Conservation (phyloP, 1,284 basidiomycete species). For the Porogramme epimiltina region DNA sequence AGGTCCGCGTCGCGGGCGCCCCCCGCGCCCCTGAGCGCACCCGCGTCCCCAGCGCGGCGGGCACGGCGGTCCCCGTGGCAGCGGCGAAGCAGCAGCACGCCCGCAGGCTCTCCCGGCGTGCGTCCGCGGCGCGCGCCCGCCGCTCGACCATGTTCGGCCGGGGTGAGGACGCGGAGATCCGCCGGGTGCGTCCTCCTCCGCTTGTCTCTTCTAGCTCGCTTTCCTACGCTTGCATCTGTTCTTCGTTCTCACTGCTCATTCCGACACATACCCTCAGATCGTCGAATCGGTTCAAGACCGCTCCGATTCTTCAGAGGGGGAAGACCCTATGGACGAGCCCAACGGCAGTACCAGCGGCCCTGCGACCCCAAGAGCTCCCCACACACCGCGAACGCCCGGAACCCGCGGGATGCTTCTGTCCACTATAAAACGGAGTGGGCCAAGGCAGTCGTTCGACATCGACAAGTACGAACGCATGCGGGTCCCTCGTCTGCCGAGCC, state of each 20-base stretch:
- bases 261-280: constrained; percentile 14
- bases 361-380: no score
- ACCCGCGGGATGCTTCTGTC: constrained; percentile 24
- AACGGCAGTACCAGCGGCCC: no score
- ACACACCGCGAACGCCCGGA: constrained; percentile 6
- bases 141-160: constrained; percentile 24
- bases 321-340: neutral
- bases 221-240: neutral
- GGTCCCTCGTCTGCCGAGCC: constrained; percentile 12
- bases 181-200: constrained; percentile 22
- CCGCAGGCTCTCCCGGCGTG: constrained; percentile 20
- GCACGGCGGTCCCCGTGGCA: neutral
- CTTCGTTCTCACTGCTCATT: no score
- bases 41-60: neutral
- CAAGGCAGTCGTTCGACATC: constrained; percentile 26
- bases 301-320: constrained; percentile 19
- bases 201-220: neutral
- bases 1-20: constrained; percentile 3
- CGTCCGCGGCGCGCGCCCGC: constrained; percentile 21
- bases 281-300: constrained; percentile 21
- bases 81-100: neutral
- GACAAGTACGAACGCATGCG: constrained; percentile 20
- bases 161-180: constrained; percentile 24
- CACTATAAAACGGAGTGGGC: constrained; percentile 20
- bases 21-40: neutral